These are phyloP conservation scores for Boletus fagicola DNA, from an alignment of 768 basidiomycete species.

Conservation along the genomic window DNA sequence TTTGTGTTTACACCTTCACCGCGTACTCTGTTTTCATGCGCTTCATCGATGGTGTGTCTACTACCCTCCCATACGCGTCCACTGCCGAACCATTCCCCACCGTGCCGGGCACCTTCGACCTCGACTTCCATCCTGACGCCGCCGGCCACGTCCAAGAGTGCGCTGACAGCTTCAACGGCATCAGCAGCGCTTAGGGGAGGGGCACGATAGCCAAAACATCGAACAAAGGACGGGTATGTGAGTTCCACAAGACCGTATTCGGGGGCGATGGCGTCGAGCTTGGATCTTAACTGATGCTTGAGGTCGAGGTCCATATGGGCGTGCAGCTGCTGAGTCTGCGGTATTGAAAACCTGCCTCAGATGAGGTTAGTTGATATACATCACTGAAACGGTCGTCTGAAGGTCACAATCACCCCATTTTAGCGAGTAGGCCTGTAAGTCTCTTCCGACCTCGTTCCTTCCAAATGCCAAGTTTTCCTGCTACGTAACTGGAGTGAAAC, in stretches of 20 bases:
- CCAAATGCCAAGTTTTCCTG: conserved; percentile 94
- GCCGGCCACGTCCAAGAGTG: conserved; percentile 86
- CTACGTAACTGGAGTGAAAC: conserved; percentile 96
- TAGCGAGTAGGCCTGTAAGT: conserved; percentile 88
- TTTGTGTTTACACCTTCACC: conserved; percentile 33
- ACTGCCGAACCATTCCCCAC: conserved; percentile 95
- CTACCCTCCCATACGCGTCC: conserved; percentile 72
- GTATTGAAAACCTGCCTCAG: conserved; percentile 79
- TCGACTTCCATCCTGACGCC: conserved; percentile 92
- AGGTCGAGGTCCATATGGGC: conserved; percentile 96
- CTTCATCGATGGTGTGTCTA: conserved; percentile 36
- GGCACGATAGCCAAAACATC: conserved; percentile 86
- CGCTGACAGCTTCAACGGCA: conserved; percentile 84
- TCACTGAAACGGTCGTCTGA: conserved; percentile 1
- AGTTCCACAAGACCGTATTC: conserved; percentile 95
- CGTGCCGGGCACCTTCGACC: conserved; percentile 80
- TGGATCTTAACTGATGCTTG: conserved; percentile 73
- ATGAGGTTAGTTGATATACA: conserved; percentile 8
- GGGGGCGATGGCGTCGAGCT: conserved; percentile 86
- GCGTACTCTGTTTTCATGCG: conserved; percentile 29
- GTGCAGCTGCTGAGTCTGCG: conserved; percentile 91
- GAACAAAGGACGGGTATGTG: conserved; percentile 89
- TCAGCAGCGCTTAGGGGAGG: conserved; percentile 90
- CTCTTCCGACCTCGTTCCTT: conserved; percentile 89
- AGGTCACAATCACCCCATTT: conserved; percentile 81